Evolutionary conservation across 192 early-diverging fungal genomes (phyloP).

Genomic region (Chytriomyces hyalinus): DNA sequence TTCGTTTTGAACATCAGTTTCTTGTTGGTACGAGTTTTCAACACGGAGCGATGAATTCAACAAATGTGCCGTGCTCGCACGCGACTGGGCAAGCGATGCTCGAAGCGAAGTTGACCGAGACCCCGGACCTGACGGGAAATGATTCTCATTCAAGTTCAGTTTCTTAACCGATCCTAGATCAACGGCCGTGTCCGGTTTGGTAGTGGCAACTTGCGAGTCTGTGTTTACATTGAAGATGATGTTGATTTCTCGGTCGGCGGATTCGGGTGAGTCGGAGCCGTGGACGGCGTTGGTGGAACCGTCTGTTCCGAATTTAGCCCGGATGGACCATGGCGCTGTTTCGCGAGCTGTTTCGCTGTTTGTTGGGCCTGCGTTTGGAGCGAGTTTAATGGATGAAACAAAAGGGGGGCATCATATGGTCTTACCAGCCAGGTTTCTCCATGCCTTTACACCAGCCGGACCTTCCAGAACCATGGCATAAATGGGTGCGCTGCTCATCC

Average conservation of each 20-base stretch:
- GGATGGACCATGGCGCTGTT: constrained; percentile 37
- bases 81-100: no score
- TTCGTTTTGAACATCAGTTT: no score
- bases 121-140: no score
- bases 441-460: constrained; percentile 32
- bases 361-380: constrained; percentile 46
- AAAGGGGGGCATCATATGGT: constrained; percentile 35
- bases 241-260: constrained; percentile 56
- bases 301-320: constrained; percentile 58
- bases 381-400: not conserved
- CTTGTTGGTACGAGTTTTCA: no score
- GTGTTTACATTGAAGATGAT: constrained; percentile 38
- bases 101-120: no score
- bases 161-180: no score
- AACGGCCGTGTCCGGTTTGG: no score
- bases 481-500: constrained; percentile 64
- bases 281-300: constrained; percentile 61
- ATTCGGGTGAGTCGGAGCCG: constrained; percentile 59
- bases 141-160: no score
- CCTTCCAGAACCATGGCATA: constrained; percentile 46
- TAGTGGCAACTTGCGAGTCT: no score
- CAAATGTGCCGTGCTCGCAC: no score
- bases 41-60: no score
- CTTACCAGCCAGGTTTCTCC: constrained; percentile 48
- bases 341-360: constrained; percentile 53